Evolutionary conservation across 768 basidiomycete species (phyloP).

Genomic region (Suillus placidus): DNA sequence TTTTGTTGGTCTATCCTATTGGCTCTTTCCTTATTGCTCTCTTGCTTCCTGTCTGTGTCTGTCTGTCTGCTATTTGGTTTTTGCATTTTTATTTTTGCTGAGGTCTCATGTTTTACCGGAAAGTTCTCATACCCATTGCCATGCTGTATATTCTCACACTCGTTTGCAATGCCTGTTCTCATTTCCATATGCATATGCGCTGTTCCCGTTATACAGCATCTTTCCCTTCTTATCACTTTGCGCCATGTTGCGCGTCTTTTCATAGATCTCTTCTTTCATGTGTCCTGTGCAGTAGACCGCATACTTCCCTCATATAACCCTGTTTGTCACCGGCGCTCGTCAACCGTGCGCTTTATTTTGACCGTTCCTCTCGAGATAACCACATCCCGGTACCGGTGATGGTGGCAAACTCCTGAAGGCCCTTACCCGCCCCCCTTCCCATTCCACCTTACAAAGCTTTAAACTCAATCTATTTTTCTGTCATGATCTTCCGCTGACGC

Average conservation of each 20-base stretch:
- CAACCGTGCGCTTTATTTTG: neutral
- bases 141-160: slow-evolving; percentile 7
- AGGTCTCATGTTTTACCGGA: neutral
- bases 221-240: slow-evolving; percentile 5
- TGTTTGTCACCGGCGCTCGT: neutral
- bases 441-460: slow-evolving; percentile 3
- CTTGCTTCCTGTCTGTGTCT: neutral
- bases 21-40: neutral
- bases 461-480: slow-evolving; percentile 2
- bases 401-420: neutral
- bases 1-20: neutral
- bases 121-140: neutral
- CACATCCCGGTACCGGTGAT: neutral
- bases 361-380: slow-evolving; percentile 2
- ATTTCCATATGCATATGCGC: neutral
- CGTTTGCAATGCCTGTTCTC: neutral
- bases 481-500: neutral
- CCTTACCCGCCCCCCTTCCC: slow-evolving; percentile 1
- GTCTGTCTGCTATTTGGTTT: neutral
- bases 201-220: neutral
- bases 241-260: slow-evolving; percentile 1
- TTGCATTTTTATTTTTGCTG: neutral
- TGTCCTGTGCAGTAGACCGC: neutral
- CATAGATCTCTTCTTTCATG: neutral
- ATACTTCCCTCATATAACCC: neutral